These are phyloP conservation scores for Rhizophagus clarus DNA, from an alignment of 192 early-diverging fungal species.

Conservation along the genomic window DNA sequence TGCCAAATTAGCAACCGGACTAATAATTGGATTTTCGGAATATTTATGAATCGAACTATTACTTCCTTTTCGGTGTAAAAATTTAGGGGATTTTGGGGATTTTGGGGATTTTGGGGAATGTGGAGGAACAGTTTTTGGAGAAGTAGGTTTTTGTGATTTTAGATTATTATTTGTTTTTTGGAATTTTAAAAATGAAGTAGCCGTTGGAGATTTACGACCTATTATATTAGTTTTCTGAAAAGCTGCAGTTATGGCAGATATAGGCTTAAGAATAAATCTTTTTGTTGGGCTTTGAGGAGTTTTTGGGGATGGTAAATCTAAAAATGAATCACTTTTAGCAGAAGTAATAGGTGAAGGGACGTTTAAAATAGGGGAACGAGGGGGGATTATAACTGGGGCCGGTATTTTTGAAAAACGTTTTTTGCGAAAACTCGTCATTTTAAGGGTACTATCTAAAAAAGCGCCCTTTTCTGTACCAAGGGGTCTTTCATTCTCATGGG, in stretches of 20 bases:
- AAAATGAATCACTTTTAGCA: constrained; percentile 17
- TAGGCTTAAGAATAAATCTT: constrained; percentile 21
- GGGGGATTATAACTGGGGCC: constrained; percentile 20
- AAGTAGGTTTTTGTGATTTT: neutral
- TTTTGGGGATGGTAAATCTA: constrained; percentile 3
- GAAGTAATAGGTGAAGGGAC: constrained; percentile 3
- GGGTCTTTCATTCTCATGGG: neutral
- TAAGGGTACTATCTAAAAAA: neutral
- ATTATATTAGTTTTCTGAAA: constrained; percentile 10
- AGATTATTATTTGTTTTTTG: neutral
- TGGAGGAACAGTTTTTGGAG: neutral
- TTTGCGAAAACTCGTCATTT: constrained; percentile 7
- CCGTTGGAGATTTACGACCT: neutral
- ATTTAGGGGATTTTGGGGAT: constrained; percentile 26
- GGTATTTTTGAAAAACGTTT: constrained; percentile 18
- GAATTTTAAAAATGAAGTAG: constrained; percentile 18
- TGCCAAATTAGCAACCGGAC: neutral
- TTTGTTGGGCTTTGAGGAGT: constrained; percentile 27
- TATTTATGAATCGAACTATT: neutral
- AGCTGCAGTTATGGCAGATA: constrained; percentile 16
- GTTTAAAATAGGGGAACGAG: neutral
- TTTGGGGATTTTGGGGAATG: constrained; percentile 15
- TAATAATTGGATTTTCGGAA: neutral
- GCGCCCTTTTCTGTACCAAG: neutral
- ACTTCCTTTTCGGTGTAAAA: constrained; percentile 24